Percentiles rank a stretch among this genome's conserved stretches.
These are phyloP conservation scores for Zizania palustris DNA, from an alignment of 202 grass and related monocot genomes.

Conservation along the genomic window DNA sequence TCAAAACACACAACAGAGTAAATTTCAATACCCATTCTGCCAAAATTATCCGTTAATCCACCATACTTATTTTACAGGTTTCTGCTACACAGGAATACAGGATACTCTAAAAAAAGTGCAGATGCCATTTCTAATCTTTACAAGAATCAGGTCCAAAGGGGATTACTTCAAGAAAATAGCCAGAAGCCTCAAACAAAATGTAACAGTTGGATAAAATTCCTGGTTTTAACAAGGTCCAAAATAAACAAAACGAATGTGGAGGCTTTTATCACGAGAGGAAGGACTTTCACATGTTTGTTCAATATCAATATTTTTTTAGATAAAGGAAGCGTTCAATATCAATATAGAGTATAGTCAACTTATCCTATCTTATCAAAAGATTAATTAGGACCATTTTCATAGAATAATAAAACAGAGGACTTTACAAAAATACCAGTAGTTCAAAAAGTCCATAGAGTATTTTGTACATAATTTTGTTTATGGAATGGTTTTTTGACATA, in stretches of 20 bases:
- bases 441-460: neutral
- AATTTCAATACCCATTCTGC: neutral
- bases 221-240: neutral
- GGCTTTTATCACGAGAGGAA: conserved; percentile 10
- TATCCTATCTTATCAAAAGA: neutral
- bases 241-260: neutral
- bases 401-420: neutral
- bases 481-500: too few species aligned
- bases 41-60: neutral
- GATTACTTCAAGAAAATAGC: neutral
- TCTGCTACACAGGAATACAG: conserved; percentile 4
- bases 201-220: neutral
- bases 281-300: neutral
- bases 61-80: neutral
- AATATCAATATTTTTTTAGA: too few species aligned
- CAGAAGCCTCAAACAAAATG: neutral
- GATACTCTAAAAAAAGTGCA: neutral
- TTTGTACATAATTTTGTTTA: neutral
- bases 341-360: conserved; percentile 1
- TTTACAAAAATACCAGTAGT: conserved; percentile 13
- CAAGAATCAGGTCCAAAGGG: neutral
- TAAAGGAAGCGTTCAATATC: too few species aligned
- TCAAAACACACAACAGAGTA: neutral
- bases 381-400: conserved; percentile 1
- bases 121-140: neutral